phyloP scores from a whole-genome alignment of 1,284 basidiomycete genomes.

The Rhodotorula mucilaginosa region DNA sequence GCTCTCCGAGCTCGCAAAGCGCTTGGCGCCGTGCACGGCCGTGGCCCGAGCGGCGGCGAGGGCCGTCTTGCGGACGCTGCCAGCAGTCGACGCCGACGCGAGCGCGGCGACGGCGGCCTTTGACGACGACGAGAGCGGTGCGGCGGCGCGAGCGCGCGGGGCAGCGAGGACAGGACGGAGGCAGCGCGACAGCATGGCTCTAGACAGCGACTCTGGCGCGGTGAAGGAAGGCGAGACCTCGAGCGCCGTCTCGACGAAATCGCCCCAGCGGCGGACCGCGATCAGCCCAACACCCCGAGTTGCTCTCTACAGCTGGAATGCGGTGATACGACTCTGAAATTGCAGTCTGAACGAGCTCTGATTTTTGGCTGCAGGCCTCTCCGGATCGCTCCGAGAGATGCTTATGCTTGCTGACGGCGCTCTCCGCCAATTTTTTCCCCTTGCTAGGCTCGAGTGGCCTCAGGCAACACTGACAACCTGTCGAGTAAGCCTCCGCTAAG shows the following conservation, averaged over 20 bases:
- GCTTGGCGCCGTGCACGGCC: slow-evolving; percentile 11
- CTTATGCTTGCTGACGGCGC: no score
- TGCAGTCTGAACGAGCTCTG: neutral
- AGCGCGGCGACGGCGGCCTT: slow-evolving; percentile 12
- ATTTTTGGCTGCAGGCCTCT: neutral
- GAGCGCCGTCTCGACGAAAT: neutral
- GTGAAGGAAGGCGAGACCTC: neutral
- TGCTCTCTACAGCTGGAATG: no score
- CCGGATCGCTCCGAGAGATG: no score
- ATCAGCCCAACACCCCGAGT: no score
- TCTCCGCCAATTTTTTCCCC: neutral
- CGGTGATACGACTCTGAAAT: no score
- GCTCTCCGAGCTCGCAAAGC: slow-evolving; percentile 29
- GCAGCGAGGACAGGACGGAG: slow-evolving; percentile 6
- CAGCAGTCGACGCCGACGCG: slow-evolving; percentile 11
- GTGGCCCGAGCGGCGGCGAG: slow-evolving; percentile 16
- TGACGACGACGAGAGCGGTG: slow-evolving; percentile 8
- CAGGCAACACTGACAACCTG: no score
- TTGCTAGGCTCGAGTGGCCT: neutral
- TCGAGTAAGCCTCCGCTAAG: no score
- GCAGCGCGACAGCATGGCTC: slow-evolving; percentile 7
- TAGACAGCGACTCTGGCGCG: neutral
- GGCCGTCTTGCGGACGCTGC: slow-evolving; percentile 12
- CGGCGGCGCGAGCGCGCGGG: slow-evolving; percentile 11
- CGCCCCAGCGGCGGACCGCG: neutral